Conservation (phyloP, 2,329 filamentous ascomycete species). For the Trichoderma pleuroti region DNA sequence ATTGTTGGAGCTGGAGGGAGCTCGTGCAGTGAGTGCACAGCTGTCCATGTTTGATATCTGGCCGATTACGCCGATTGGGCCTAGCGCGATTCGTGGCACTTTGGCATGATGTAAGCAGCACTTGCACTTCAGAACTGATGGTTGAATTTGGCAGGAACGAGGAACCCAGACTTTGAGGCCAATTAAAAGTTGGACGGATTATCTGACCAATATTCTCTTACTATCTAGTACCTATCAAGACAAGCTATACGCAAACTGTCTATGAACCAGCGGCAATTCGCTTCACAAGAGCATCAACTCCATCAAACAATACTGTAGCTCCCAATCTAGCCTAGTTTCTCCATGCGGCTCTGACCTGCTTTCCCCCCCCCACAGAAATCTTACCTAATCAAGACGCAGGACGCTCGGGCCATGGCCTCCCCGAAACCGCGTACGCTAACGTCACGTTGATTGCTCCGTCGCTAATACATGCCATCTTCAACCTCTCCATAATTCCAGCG, state of each 20-base stretch:
- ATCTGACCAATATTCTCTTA: background rate
- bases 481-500: background rate
- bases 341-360: background rate
- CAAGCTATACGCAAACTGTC: background rate
- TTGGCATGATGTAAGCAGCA: conserved; percentile 1
- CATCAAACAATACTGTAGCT: background rate
- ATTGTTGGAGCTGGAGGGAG: conserved; percentile 10
- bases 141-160: background rate
- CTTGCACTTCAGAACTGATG: background rate
- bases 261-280: background rate
- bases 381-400: background rate
- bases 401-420: conserved; percentile 7
- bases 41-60: conserved; percentile 33
- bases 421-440: background rate
- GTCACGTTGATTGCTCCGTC: background rate
- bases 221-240: too few relatives aligned
- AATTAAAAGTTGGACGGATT: background rate
- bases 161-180: accelerated
- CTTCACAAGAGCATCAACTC: background rate
- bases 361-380: background rate
- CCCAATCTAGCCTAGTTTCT: background rate
- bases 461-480: background rate
- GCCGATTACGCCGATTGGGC: conserved; percentile 30
- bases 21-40: background rate
- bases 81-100: conserved; percentile 28